Conservation (phyloP, 2,329 filamentous ascomycete species). For the Neoscytalidium dimidiatum region DNA sequence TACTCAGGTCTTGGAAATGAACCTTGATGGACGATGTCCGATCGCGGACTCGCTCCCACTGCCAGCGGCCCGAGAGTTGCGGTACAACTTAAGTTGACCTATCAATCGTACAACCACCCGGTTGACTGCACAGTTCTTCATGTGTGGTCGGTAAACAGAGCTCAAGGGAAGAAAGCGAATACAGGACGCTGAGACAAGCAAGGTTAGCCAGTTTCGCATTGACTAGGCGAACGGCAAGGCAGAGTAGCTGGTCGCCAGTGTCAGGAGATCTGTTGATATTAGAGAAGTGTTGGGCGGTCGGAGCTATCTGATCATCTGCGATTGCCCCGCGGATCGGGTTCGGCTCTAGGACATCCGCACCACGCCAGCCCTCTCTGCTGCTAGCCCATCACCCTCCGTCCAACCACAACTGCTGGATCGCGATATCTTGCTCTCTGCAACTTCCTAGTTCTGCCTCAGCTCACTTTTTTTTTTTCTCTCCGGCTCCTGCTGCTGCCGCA, state of each 20-base stretch:
- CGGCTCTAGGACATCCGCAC: background rate
- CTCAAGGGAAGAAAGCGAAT: too few relatives aligned
- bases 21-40: background rate
- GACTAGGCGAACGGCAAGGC: background rate
- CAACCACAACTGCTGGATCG: background rate
- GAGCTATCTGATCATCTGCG: background rate
- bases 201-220: too few relatives aligned
- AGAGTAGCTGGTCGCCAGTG: background rate
- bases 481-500: background rate
- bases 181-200: too few relatives aligned
- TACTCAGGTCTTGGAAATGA: background rate
- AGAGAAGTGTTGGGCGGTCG: too few relatives aligned
- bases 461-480: too few relatives aligned
- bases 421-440: background rate
- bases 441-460: background rate
- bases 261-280: background rate
- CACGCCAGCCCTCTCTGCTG: background rate
- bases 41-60: background rate
- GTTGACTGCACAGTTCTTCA: too few relatives aligned
- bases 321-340: background rate
- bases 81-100: background rate
- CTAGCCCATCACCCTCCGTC: background rate
- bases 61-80: background rate
- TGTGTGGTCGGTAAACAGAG: too few relatives aligned
- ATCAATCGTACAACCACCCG: too few relatives aligned